Evolutionary conservation across 495 filamentous ascomycete species (phyloP).

Genomic region (Talaromyces liani): DNA sequence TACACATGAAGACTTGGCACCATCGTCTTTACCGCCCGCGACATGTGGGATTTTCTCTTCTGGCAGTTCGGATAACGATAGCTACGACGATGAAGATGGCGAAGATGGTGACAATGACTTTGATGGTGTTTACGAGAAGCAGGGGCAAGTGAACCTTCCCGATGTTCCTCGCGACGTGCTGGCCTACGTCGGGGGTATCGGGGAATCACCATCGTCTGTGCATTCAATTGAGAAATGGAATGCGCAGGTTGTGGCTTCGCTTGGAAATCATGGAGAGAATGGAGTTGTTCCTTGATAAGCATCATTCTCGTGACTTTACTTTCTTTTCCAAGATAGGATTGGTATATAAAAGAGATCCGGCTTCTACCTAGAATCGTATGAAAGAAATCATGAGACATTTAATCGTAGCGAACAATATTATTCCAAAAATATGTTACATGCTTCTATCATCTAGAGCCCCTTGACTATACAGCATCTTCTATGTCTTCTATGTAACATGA

Average conservation of each 20-base stretch:
- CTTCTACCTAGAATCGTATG: no score
- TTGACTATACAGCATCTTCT: neutral
- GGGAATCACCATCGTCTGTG: neutral
- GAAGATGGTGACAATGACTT: neutral
- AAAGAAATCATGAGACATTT: neutral
- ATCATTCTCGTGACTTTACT: neutral
- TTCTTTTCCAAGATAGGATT: no score
- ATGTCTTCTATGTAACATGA: neutral
- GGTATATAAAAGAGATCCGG: no score
- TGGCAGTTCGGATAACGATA: neutral
- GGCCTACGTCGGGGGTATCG: neutral
- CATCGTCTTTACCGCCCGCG: constrained; percentile 7
- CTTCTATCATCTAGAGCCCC: neutral
- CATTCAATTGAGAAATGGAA: constrained; percentile 5
- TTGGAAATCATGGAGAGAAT: neutral
- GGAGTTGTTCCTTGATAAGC: neutral
- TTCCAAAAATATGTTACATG: neutral
- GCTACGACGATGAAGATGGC: neutral
- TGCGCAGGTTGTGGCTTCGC: neutral
- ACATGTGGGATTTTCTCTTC: constrained; percentile 8
- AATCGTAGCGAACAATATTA: no score
- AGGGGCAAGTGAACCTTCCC: neutral
- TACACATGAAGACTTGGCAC: constrained; percentile 1
- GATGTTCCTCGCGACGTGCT: neutral
- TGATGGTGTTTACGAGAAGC: neutral